Base-by-base conservation (phyloP, 1,284 basidiomycete species). In the Ceratobasidium sp. region DNA sequence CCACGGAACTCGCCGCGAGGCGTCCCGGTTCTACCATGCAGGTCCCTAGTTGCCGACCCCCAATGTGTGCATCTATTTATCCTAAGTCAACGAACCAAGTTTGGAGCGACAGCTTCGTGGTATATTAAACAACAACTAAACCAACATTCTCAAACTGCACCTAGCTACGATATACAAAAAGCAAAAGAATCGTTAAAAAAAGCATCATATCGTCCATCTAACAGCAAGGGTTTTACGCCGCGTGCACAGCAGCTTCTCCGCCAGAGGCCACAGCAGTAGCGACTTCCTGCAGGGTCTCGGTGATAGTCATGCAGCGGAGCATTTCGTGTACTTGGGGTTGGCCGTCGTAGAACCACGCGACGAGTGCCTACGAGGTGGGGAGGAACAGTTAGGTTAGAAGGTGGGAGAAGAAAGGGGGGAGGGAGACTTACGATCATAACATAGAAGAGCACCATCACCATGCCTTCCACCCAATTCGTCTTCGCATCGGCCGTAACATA, bases 381-480 rank as follows among this genome's bases (percentile, higher is more conserved):
- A n/a, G 1, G 22, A 41, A 59, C 31, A 2, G 51, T n/a, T 8
- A 44, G 27, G n/a, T 57, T 53, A 51, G 64, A 47, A 45, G 5
- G n/a, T 15, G 50, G 19, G 29, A 36, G 11, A 7, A 22, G 1
- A 14, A n/a, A 29, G 0, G 1, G 22, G 3, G 29, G 15, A 24
- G 0, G 1, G 8, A 31, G 22, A 74, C 75, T 29, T 41, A 74
- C 75, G 24, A 76, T 76, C 45, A 76, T 67, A 14, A 69, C 24
- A 27, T 74, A 76, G 31, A 71, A 72, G 11, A 67, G 50, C 24
- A 73, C 50, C 31, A 76, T 33, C 2, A 76, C 56, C 22, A 74
- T 9, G 11, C 75, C 75, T 45, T 76, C 75, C 7, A 67, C 75
- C 75, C 75, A 76, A 41, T 76, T 76, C n/a, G 75, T 76, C 65